phyloP scores from a whole-genome alignment of 2,329 filamentous ascomycete species.

The Pseudopithomyces maydicus region DNA sequence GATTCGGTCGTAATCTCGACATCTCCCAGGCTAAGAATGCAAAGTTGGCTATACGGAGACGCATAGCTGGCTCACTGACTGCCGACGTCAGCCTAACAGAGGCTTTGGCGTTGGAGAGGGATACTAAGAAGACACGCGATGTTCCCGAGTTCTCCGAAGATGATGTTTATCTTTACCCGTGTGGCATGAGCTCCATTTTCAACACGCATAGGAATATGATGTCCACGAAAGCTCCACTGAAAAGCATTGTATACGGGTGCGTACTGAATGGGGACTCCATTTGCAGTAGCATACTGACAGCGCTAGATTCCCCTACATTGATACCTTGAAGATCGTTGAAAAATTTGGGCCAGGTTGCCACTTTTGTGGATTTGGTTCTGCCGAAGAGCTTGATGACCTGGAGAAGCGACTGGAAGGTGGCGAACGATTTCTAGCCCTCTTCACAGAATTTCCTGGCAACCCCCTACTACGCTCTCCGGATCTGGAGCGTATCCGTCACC shows the following conservation, averaged over 20 bases:
- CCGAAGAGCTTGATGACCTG: conserved; percentile 80
- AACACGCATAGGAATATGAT: conserved; percentile 79
- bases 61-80: conserved; percentile 85
- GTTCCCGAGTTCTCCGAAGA: conserved; percentile 74
- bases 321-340: conserved; percentile 91
- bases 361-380: conserved; percentile 84
- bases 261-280: neutral
- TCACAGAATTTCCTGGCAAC: conserved; percentile 95
- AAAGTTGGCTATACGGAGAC: conserved; percentile 80
- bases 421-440: conserved; percentile 79
- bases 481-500: conserved; percentile 74
- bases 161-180: conserved; percentile 87
- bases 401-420: conserved; percentile 72
- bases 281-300: conserved; percentile 4
- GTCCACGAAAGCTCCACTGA: conserved; percentile 63
- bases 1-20: conserved; percentile 90
- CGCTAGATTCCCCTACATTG: conserved; percentile 83
- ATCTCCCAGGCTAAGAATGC: conserved; percentile 79
- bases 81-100: conserved; percentile 70
- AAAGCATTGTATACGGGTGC: conserved; percentile 83
- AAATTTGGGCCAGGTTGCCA: conserved; percentile 90
- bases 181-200: conserved; percentile 95
- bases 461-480: conserved; percentile 86
- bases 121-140: conserved; percentile 43
- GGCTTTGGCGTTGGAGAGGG: conserved; percentile 58